A percentile compares a stretch with the other conserved stretches of the same genome.
Conservation (phyloP, 768 basidiomycete species). For the Clavaria fumosa region DNA sequence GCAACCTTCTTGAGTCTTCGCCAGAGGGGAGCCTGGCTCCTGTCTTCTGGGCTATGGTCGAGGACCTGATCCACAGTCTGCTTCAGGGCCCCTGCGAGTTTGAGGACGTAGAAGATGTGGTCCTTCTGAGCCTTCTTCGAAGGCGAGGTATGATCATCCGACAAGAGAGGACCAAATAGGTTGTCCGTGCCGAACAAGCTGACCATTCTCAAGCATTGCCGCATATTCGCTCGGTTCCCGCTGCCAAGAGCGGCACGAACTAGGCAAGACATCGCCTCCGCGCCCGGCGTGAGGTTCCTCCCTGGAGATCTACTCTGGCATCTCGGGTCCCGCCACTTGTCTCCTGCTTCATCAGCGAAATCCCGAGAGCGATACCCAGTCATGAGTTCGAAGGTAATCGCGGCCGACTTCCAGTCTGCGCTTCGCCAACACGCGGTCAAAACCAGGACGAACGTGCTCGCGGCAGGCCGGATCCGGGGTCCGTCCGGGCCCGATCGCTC, state of each 20-base stretch:
- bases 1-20: background rate
- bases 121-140: slow-evolving; percentile 19
- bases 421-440: slow-evolving; percentile 49
- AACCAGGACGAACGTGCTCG: slow-evolving; percentile 43
- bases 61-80: slow-evolving; percentile 25
- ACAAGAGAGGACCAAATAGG: slow-evolving; percentile 23
- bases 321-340: slow-evolving; percentile 17
- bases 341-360: slow-evolving; percentile 25
- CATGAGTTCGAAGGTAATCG: slow-evolving; percentile 52
- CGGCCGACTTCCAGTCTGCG: slow-evolving; percentile 45
- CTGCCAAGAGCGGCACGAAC: slow-evolving; percentile 38
- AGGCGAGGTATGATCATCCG: no score
- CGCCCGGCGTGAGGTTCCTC: slow-evolving; percentile 30
- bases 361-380: slow-evolving; percentile 45
- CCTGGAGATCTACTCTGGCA: slow-evolving; percentile 28
- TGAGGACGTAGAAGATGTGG: slow-evolving; percentile 27
- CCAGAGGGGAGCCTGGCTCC: no score
- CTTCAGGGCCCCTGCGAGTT: slow-evolving; percentile 31
- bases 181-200: slow-evolving; percentile 27
- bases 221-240: slow-evolving; percentile 32
- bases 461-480: slow-evolving; percentile 30
- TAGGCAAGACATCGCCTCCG: slow-evolving; percentile 40
- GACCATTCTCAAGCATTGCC: slow-evolving; percentile 47
- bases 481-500: slow-evolving; percentile 31
- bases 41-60: no score